Conservation (phyloP, 192 early-diverging fungal genomes). For the Nowakowskiella sp. region DNA sequence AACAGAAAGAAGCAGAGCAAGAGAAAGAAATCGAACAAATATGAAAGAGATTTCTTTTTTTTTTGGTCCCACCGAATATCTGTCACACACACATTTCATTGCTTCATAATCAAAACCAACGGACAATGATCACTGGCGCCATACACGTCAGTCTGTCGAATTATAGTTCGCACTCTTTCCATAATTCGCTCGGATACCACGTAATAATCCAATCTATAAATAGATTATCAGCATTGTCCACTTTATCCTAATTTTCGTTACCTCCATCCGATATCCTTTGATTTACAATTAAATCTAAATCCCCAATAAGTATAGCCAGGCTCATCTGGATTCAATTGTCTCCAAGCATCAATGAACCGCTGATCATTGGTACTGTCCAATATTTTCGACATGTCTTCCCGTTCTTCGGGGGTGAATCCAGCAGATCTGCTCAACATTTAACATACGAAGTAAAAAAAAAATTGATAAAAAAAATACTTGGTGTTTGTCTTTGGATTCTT, state of each 20-base stretch:
- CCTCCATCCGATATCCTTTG: constrained; percentile 69
- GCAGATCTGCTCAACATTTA: constrained; percentile 39
- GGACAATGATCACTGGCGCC: constrained; percentile 88
- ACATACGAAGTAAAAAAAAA: neutral
- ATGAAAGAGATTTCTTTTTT: too few species aligned
- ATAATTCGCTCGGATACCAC: constrained; percentile 52
- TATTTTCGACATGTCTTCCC: constrained; percentile 56
- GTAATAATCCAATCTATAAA: constrained; percentile 70
- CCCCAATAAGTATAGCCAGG: constrained; percentile 71
- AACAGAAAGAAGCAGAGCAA: too few species aligned
- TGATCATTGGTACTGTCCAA: constrained; percentile 39
- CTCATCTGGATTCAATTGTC: constrained; percentile 57
- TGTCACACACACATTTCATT: too few species aligned
- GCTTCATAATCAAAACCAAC: constrained; percentile 48
- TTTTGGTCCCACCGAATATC: too few species aligned
- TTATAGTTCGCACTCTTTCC: constrained; percentile 48
- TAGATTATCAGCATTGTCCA: neutral
- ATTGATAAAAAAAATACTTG: constrained; percentile 26
- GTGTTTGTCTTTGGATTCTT: constrained; percentile 64
- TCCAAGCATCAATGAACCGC: constrained; percentile 63
- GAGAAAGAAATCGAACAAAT: too few species aligned
- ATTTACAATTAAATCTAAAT: constrained; percentile 63
- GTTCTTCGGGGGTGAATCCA: constrained; percentile 78
- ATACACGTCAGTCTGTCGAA: constrained; percentile 45
- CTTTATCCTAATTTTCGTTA: neutral